phyloP scores from a whole-genome alignment of 75 land plant species.

The Adiantum capillusveneris region DNA sequence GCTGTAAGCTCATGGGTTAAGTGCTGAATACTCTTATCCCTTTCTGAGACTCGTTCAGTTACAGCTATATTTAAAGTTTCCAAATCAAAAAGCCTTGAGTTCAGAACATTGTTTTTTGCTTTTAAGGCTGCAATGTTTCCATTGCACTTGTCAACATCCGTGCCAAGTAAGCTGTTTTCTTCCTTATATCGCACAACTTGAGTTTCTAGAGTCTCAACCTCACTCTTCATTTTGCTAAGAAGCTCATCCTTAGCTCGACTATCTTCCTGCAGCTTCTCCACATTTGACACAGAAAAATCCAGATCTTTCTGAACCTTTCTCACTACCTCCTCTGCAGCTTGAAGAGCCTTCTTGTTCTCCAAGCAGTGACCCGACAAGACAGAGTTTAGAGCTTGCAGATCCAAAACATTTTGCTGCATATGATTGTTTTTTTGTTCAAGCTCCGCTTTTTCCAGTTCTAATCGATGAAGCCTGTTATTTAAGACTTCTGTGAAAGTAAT shows the following conservation, averaged over 20 bases:
- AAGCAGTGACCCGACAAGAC: too few relatives aligned
- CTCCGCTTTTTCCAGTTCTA: too few relatives aligned
- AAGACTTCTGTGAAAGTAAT: too few relatives aligned
- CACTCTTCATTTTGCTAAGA: background rate
- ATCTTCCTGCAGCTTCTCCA: background rate
- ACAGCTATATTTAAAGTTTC: background rate
- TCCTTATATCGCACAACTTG: background rate
- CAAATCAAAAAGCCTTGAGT: background rate
- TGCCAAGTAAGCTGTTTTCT: background rate
- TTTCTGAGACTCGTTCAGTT: background rate
- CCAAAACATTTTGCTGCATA: too few relatives aligned
- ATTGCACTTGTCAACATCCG: too few relatives aligned
- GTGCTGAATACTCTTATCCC: background rate
- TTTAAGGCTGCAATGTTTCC: too few relatives aligned
- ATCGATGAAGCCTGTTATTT: too few relatives aligned
- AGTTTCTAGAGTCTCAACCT: background rate
- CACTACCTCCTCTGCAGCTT: background rate
- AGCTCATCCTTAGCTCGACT: background rate
- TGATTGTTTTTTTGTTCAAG: too few relatives aligned
- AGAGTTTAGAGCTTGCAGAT: too few relatives aligned
- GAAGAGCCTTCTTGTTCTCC: background rate
- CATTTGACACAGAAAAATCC: background rate
- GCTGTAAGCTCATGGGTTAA: background rate
- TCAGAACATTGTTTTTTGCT: background rate
- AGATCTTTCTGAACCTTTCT: background rate